These are phyloP conservation scores for Marasmius tenuissimus DNA, from an alignment of 1,284 basidiomycete species.

Conservation along the genomic window DNA sequence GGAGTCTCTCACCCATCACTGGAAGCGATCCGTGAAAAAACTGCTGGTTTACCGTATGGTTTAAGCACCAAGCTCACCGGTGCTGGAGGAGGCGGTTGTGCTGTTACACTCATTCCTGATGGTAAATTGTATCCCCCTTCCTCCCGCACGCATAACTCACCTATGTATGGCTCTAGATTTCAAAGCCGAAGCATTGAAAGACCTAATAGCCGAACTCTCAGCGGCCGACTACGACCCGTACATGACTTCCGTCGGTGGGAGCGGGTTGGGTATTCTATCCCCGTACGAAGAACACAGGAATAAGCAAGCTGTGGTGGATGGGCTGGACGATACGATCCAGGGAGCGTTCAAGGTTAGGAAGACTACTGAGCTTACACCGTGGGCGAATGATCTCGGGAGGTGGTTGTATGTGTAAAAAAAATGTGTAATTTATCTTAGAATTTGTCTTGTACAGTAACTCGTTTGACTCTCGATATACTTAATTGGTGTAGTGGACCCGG, in stretches of 20 bases:
- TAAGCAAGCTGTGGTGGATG: constrained; percentile 21
- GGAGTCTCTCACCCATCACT: constrained; percentile 92
- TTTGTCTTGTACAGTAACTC: not conserved
- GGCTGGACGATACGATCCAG: constrained; percentile 33
- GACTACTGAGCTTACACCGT: constrained; percentile 48
- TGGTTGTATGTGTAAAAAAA: constrained; percentile 63
- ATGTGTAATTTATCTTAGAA: not conserved
- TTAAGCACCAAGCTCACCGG: constrained; percentile 97
- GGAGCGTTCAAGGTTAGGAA: constrained; percentile 49
- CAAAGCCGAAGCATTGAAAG: constrained; percentile 52
- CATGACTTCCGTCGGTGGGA: constrained; percentile 90
- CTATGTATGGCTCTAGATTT: constrained; percentile 49
- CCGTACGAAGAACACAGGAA: constrained; percentile 51
- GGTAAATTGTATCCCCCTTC: constrained; percentile 40
- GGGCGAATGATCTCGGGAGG: constrained; percentile 56
- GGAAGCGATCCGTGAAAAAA: constrained; percentile 79
- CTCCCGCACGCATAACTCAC: not conserved
- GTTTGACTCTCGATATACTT: not conserved
- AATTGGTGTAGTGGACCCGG: not conserved
- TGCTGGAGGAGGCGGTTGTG: constrained; percentile 98
- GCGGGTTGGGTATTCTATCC: constrained; percentile 84
- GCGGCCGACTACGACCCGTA: constrained; percentile 82
- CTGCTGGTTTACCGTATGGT: constrained; percentile 60
- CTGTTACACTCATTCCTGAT: constrained; percentile 94
- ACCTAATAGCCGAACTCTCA: constrained; percentile 60